Evolutionary conservation across 164 flowering plant genomes (phyloP), one percentile per base, ranked within the genome.

Genomic region (Paratinospora sagittata): DNA sequence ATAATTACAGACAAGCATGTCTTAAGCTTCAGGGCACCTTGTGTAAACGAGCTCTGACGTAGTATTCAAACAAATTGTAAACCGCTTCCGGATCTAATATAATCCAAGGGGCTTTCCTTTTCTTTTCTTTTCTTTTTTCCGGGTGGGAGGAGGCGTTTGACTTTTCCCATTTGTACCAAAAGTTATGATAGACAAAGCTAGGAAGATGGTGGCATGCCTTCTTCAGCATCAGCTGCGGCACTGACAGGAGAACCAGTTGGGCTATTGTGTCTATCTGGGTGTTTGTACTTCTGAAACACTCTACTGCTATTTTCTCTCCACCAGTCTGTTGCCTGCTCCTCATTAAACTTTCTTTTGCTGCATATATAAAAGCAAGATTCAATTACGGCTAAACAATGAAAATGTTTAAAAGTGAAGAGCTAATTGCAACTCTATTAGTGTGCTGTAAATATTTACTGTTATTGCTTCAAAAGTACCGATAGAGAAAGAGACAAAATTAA

Each of bases 311-410:
- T 92, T 68, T 77, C 84, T 34, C 60, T 82, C 96, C 97, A 92
- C 97, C 97, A 92, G 61, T 82, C 91, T 72, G 83, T 90, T 60
- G 97, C 96, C 61, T 92, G 92, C 8, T 85, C 84, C 66, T 77
- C 88, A 0, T 60, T 73, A 68, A 85, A 90, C 75, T 82, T 87
- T 73, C 84, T 37, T 75, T 88, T 88, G 73, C 95, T 90, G 84
- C 62, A 76, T 68, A 61, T 41, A 74, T 63, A 60, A 68, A 0
- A 55, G 49, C 12, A 33, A 19, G 17, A n/a, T 12, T 60, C 12
- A 39, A 27, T 21, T n/a, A 2, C n/a, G 7, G 47, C 41, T 36
- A 41, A 39, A 21, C 3, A 9, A 55, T 21, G 8, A 68, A 33
- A 34, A 52, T 33, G 3, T n/a, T 41, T 47, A 23, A 4, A 27